Evolutionary conservation across 2,329 filamentous ascomycete species (phyloP).

Genomic region (Bisporella sp.): DNA sequence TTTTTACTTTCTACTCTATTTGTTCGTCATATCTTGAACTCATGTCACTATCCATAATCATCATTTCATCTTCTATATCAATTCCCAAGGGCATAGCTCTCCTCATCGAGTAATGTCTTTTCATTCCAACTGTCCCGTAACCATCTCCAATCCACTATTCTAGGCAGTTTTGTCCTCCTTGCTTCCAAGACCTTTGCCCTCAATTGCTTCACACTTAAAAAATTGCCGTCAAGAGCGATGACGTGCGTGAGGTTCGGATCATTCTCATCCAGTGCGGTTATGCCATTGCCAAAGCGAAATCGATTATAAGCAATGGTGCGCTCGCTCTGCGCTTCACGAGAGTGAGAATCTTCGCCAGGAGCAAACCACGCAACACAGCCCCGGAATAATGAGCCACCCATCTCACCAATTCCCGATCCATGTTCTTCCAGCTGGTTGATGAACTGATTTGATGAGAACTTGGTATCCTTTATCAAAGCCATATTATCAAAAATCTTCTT

Average conservation of each 20-base stretch:
- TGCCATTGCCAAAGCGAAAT: constrained; percentile 64
- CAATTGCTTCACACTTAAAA: constrained; percentile 36
- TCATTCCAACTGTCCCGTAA: constrained; percentile 75
- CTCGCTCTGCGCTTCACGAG: constrained; percentile 21
- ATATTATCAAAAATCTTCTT: constrained; percentile 41
- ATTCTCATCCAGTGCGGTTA: constrained; percentile 41
- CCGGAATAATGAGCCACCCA: constrained; percentile 47
- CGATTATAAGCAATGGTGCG: constrained; percentile 45
- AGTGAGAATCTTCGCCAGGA: constrained; percentile 27
- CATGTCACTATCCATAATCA: too few species aligned
- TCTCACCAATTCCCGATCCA: constrained; percentile 42
- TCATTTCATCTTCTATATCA: too few species aligned
- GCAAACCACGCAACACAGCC: constrained; percentile 33
- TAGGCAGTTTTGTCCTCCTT: constrained; percentile 46
- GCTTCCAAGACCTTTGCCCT: constrained; percentile 40
- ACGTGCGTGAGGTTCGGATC: constrained; percentile 64
- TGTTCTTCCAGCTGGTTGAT: constrained; percentile 48
- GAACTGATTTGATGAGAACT: constrained; percentile 41
- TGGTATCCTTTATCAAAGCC: constrained; percentile 35
- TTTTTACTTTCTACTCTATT: too few species aligned
- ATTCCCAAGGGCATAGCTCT: constrained; percentile 38
- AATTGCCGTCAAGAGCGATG: constrained; percentile 44
- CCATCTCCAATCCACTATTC: constrained; percentile 67
- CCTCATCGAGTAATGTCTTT: constrained; percentile 73
- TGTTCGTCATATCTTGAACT: too few species aligned